Base-by-base conservation (phyloP, 805 yeast genomes). In the Ogataea polymorpha region DNA sequence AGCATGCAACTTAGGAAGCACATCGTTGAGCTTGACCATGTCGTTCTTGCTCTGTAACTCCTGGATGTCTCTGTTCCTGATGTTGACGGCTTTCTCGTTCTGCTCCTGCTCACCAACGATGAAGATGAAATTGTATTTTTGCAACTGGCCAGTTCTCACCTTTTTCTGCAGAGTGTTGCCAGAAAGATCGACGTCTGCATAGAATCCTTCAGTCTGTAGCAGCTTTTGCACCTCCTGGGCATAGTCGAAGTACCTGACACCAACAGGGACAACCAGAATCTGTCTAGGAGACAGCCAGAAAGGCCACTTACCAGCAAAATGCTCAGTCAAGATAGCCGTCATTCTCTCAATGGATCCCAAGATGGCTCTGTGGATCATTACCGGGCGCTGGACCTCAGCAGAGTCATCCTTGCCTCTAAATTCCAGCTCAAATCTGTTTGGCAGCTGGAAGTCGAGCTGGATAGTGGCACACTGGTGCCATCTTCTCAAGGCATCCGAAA, bases 251-350 rank as follows among this genome's bases (percentile, higher is more conserved):
- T 83, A 91, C 67, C 86, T 88, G 50, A 86, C 95, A 61, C 96
- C 97, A 56, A 93, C 97, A 55, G 99, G 99, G 23, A 93, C 93
- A 58, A 93, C 95, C 56, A 91, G 74, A 44, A 91, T 78, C 72
- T 93, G 99, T 73, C 99, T 85, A 60, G 99, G 99, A n/a, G 98
- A 90, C 63, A 93, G 76, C 99, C 99, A 93, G 77, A 93, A 87
- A 61, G 99, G 99, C 99, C 99, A 93, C 66, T 89, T 93, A 60
- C 99, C 99, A 62, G 90, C 96, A 70, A 75, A 93, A 72, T 93
- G 99, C 70, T 93, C 99, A 45, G 96, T 90, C 67, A 93, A 80
- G 56, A 93, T 91, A 49, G 97, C 99, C 49, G 96, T 86, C 98
- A 93, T 90, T 77, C 99, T 86, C 76, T 93, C 99, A 46, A 93